phyloP scores from a whole-genome alignment of 2,329 filamentous ascomycete species.

The Aurifilum marmelostoma region DNA sequence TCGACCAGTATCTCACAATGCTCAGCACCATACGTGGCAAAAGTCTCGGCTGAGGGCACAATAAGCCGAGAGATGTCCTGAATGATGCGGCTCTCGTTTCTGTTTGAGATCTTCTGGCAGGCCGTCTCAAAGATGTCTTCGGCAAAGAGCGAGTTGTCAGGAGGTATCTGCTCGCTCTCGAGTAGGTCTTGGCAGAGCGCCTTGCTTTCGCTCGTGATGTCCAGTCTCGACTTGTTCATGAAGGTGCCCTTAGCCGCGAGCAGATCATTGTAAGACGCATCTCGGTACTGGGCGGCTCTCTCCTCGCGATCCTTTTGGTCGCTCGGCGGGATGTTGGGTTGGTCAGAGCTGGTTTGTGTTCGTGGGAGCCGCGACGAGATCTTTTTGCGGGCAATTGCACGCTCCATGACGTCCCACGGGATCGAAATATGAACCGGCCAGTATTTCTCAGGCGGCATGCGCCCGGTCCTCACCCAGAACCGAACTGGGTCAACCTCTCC shows the following conservation, averaged over 20 bases:
- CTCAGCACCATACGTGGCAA: not conserved
- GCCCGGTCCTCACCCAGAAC: constrained; percentile 23
- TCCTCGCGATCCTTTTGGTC: constrained; percentile 43
- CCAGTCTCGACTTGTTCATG: constrained; percentile 42
- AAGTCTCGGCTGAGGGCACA: not conserved
- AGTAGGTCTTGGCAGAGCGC: not conserved
- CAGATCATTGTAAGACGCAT: constrained; percentile 40
- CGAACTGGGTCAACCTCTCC: not conserved
- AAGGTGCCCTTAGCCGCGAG: constrained; percentile 46
- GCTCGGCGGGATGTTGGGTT: constrained; percentile 38
- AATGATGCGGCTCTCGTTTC: not conserved
- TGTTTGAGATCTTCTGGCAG: not conserved
- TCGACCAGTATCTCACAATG: not conserved
- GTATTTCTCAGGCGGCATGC: constrained; percentile 19
- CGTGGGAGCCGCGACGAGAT: not conserved
- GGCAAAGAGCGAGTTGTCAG: not conserved
- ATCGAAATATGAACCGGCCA: constrained; percentile 24
- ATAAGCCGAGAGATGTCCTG: not conserved
- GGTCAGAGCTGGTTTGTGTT: constrained; percentile 29
- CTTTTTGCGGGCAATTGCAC: constrained; percentile 9
- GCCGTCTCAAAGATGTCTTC: not conserved
- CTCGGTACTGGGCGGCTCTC: constrained; percentile 43
- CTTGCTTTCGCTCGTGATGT: constrained; percentile 31
- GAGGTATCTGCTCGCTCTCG: not conserved
- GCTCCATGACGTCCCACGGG: constrained; percentile 13